These are phyloP conservation scores for Recurvomyces mirabilis DNA, from an alignment of 495 filamentous ascomycete species.

Conservation along the genomic window DNA sequence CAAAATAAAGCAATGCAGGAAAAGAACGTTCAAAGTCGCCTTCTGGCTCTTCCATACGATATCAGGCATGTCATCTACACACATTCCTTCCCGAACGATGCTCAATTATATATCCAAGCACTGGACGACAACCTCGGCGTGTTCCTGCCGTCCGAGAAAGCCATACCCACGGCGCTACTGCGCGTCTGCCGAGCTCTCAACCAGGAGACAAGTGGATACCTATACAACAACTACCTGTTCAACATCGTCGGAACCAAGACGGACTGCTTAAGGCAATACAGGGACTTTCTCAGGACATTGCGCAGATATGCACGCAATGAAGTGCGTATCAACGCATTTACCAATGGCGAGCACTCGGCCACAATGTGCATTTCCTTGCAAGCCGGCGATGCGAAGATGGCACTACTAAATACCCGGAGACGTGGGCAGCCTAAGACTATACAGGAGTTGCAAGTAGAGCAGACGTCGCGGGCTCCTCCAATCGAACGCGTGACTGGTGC, in stretches of 20 bases:
- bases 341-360: slow-evolving; percentile 18
- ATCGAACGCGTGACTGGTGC: too few relatives aligned
- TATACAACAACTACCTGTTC: slow-evolving; percentile 21
- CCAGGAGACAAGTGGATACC: slow-evolving; percentile 10
- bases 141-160: background rate
- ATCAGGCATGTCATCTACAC: slow-evolving; percentile 19
- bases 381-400: slow-evolving; percentile 11
- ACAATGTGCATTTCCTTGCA: slow-evolving; percentile 22
- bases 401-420: slow-evolving; percentile 4
- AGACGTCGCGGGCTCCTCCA: too few relatives aligned
- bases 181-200: slow-evolving; percentile 1
- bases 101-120: slow-evolving; percentile 19
- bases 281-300: slow-evolving; percentile 8
- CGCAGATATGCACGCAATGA: slow-evolving; percentile 12
- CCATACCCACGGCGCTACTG: slow-evolving; percentile 2
- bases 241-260: slow-evolving; percentile 18
- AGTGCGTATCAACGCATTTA: slow-evolving; percentile 18
- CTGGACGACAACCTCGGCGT: background rate
- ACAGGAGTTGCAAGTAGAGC: slow-evolving; percentile 10
- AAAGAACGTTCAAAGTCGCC: too few relatives aligned
- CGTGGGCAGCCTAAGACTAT: slow-evolving; percentile 14
- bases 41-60: slow-evolving; percentile 17
- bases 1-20: too few relatives aligned
- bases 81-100: slow-evolving; percentile 13
- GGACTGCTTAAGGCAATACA: slow-evolving; percentile 14